Percentiles rank a stretch among this genome's conserved stretches.
These are phyloP conservation scores for Tricholoma terreum DNA, from an alignment of 768 basidiomycete species.

Conservation along the genomic window DNA sequence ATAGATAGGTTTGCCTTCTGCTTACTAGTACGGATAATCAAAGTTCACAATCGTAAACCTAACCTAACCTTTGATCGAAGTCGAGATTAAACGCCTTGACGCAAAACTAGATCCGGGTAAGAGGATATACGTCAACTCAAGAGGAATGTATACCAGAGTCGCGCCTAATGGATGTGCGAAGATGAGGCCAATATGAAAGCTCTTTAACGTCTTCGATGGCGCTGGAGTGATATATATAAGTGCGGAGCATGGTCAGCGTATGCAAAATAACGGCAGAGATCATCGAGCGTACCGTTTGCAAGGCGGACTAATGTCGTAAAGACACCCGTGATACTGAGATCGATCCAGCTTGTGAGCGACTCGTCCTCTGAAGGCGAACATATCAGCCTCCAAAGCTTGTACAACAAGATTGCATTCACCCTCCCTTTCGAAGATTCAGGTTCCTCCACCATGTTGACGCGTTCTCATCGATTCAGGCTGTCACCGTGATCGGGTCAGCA, in stretches of 20 bases:
- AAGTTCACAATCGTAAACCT: too few species aligned
- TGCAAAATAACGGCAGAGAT: background rate
- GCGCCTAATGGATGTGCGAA: conserved; percentile 64
- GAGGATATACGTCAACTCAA: background rate
- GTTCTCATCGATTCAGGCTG: too few species aligned
- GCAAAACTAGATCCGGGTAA: conserved; percentile 31
- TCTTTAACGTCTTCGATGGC: conserved; percentile 70
- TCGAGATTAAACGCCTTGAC: conserved; percentile 76
- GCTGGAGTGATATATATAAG: conserved; percentile 25
- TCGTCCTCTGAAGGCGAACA: conserved; percentile 42
- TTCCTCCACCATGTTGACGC: conserved; percentile 74
- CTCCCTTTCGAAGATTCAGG: conserved; percentile 58
- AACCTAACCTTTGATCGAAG: conserved; percentile 66
- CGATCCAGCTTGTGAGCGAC: conserved; percentile 71
- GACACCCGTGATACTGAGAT: conserved; percentile 58
- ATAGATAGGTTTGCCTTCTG: too few species aligned
- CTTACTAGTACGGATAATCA: too few species aligned
- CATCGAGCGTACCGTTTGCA: conserved; percentile 46
- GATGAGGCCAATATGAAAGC: conserved; percentile 62
- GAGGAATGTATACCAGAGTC: conserved; percentile 34
- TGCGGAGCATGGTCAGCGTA: too few species aligned
- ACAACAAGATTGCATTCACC: conserved; percentile 11
- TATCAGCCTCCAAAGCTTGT: background rate
- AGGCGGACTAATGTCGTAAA: conserved; percentile 52
- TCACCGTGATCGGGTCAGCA: too few species aligned